These are phyloP conservation scores for Pneumocystis sp. DNA, from an alignment of 1,139 yeast genomes.

Conservation along the genomic window DNA sequence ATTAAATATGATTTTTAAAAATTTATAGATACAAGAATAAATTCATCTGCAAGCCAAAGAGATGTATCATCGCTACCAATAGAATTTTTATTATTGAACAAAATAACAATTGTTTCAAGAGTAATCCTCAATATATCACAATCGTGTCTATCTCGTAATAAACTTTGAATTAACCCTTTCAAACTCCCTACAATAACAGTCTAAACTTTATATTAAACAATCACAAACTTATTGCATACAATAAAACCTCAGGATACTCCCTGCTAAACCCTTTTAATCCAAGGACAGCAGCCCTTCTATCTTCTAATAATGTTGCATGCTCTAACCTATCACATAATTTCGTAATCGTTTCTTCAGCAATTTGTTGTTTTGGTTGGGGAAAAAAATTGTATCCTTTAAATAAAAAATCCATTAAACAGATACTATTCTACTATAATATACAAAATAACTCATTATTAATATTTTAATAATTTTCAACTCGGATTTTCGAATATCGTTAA, in stretches of 20 bases:
- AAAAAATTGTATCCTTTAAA: constrained; percentile 30
- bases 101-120: constrained; percentile 66
- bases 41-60: constrained; percentile 87
- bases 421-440: not conserved
- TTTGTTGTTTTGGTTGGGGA: constrained; percentile 34
- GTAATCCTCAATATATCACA: constrained; percentile 64
- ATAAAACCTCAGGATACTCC: constrained; percentile 55
- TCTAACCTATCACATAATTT: constrained; percentile 76
- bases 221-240: not conserved
- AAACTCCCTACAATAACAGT: constrained; percentile 80
- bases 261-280: constrained; percentile 82
- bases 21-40: constrained; percentile 37
- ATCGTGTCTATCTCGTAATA: constrained; percentile 54
- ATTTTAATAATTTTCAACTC: no score
- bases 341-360: constrained; percentile 73
- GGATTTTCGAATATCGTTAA: not conserved
- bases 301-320: constrained; percentile 69
- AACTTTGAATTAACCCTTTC: constrained; percentile 53
- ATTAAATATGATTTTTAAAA: constrained; percentile 6
- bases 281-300: constrained; percentile 79
- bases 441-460: not conserved
- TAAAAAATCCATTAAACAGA: constrained; percentile 28
- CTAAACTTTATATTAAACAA: not conserved
- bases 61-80: constrained; percentile 63
- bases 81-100: constrained; percentile 46